Base-by-base conservation (phyloP, 768 basidiomycete species). In the Lactarius indigo region DNA sequence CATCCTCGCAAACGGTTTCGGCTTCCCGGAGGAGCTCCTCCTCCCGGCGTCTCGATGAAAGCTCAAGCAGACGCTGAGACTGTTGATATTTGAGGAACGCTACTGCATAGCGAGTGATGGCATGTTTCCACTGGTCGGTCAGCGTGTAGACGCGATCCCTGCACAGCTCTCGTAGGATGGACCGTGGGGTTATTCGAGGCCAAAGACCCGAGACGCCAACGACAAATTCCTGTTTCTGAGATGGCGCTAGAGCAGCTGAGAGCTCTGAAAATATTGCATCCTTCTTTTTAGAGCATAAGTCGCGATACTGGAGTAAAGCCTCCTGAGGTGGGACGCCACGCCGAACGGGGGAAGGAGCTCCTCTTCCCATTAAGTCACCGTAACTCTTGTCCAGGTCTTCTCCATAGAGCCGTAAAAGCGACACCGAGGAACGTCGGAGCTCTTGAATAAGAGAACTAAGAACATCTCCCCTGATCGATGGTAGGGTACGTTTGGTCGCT, bases 121-220 rank as follows among this genome's bases (percentile, higher is more conserved):
- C 20, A 1, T 2, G 7, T n/a, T 35, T 60, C 64, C 64, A 66
- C n/a, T 30, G 26, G 6, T 41, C 60, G 3, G 60, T 10, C 57
- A 44, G 56, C 37, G 67, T 30, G 65, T 54, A 47, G 47, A 69
- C 58, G 0, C 17, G 50, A 6, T 75, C 74, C 57, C 69, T 71
- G 18, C 71, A 67, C n/a, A 76, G 56, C 23, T 73, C 59, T 68
- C 72, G 37, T 15, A 61, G 62, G 10, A 58, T 41, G 57, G 59
- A 47, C 39, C 57, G 42, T 12, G 59, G 61, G 1, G 64, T 65
- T 30, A 65, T 37, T 30, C 64, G 64, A 41, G 64, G 64, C 64
- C 64, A 65, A 3, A 65, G 65, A 9, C 65, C 59, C 1, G 61
- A 41, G 9, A 63, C 18, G 12, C 17, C 2, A 13, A 8, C 2